Evolutionary conservation across 106 monocot species (phyloP), one percentile per base, ranked within the genome.

Genomic region (Iris macrosiphon): DNA sequence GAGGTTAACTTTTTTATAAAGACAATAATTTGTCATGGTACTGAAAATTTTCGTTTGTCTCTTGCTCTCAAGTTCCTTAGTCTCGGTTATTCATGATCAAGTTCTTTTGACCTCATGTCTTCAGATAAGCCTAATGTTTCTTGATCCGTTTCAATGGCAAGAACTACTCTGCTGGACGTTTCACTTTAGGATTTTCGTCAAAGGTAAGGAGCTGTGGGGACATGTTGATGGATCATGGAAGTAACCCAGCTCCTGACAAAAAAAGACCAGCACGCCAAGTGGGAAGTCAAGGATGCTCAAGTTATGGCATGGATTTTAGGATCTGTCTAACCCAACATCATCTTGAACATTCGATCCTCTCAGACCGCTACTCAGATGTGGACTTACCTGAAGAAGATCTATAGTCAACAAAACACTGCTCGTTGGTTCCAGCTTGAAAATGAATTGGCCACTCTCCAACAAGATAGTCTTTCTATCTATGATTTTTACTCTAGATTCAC

Each of bases 401-500:
- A 31, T 7, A 19, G 26, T 21, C 45, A 60, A 19, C 3, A 20
- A 26, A 45, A 60, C 17, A 31, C 60, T 32, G 45, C 44, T 4
- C 17, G 45, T 17, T 1, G 30, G 12, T 60, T 60, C 10, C 60
- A 60, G 2, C 26, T 60, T 3, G 31, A 60, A 32, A 11, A 18
- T 32, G 60, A 45, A 0, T 45, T 60, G 30, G 29, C 20, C 19
- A 44, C n/a, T 31, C 1, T 31, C 19, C 28, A 31, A 31, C 45
- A 33, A 12, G 31, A 32, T 0, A 45, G 20, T 45, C 43, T 43
- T 11, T 28, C 59, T 12, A 60, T 19, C 16, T 19, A 7, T 31
- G 60, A 45, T 16, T 60, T 60, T 31, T 26, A 48, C 11, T 48
- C 48, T 48, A 31, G 12, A 13, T 59, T 59, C 19, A 45, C 18